Evolutionary conservation across 176 grass and related monocot species (phyloP).

Genomic region (Oryza brachyantha): DNA sequence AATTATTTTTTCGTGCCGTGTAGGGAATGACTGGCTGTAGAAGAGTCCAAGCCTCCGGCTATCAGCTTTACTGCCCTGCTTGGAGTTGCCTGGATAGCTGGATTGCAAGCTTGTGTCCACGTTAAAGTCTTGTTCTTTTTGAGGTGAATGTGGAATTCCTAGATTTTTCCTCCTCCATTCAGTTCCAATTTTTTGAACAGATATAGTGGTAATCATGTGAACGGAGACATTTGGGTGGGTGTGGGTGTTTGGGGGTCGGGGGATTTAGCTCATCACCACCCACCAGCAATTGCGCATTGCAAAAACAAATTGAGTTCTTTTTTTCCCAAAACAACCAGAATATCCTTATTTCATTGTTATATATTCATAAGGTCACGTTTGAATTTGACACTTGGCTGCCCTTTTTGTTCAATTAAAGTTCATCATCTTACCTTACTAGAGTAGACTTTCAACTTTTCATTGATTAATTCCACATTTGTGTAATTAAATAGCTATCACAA

Average conservation of each 20-base stretch:
- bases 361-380: not conserved
- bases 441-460: too few species aligned
- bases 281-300: not conserved
- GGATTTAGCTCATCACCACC: not conserved
- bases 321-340: not conserved
- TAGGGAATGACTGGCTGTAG: conserved; percentile 33
- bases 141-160: conserved; percentile 17
- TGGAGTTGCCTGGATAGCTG: conserved; percentile 29
- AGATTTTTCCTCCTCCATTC: not conserved
- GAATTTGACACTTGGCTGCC: not conserved
- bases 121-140: conserved; percentile 25
- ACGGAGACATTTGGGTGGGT: not conserved
- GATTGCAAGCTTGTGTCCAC: conserved; percentile 26
- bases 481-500: too few species aligned
- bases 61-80: conserved; percentile 18
- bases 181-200: conserved; percentile 16
- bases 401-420: not conserved
- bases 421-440: too few species aligned
- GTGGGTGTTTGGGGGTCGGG: too few species aligned
- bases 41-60: conserved; percentile 15
- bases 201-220: not conserved
- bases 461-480: too few species aligned
- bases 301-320: not conserved
- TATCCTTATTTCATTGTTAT: not conserved
- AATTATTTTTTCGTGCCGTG: conserved; percentile 16